Evolutionary conservation across 2,329 filamentous ascomycete species (phyloP).

Genomic region (Paracamarosporium sp.): DNA sequence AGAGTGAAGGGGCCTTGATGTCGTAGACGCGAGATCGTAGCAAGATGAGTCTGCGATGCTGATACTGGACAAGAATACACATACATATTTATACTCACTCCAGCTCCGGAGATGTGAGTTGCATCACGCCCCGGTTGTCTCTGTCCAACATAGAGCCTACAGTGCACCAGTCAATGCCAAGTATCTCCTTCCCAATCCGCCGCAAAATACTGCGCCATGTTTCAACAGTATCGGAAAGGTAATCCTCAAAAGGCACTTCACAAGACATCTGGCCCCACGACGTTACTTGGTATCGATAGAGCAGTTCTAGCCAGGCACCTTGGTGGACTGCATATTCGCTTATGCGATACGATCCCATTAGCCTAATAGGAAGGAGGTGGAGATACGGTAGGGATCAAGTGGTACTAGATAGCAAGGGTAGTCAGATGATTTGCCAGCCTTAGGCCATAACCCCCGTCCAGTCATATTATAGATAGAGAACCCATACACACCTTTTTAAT

Average conservation of each 20-base stretch:
- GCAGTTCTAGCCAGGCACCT: slow-evolving; percentile 12
- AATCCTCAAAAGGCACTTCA: slow-evolving; percentile 14
- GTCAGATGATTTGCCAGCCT: slow-evolving; percentile 14
- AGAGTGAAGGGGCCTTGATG: slow-evolving; percentile 25
- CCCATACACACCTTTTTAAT: slow-evolving; percentile 22
- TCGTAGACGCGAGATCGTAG: slow-evolving; percentile 31
- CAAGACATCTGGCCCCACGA: slow-evolving; percentile 3
- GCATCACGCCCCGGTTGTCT: slow-evolving; percentile 6
- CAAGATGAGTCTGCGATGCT: slow-evolving; percentile 23
- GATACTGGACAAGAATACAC: slow-evolving; percentile 10
- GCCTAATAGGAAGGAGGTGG: slow-evolving; percentile 30
- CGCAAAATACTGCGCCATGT: slow-evolving; percentile 8
- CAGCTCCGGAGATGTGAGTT: slow-evolving; percentile 8
- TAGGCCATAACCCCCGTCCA: slow-evolving; percentile 13
- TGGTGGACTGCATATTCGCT: slow-evolving; percentile 11
- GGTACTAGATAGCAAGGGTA: slow-evolving; percentile 14
- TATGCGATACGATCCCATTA: slow-evolving; percentile 12
- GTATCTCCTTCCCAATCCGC: slow-evolving; percentile 27
- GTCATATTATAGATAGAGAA: slow-evolving; percentile 18
- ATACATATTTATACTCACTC: slow-evolving; percentile 26
- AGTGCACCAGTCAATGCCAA: slow-evolving; percentile 11
- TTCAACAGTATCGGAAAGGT: slow-evolving; percentile 16
- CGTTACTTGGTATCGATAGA: slow-evolving; percentile 17
- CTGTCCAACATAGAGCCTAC: slow-evolving; percentile 10
- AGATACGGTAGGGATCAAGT: slow-evolving; percentile 14